Conservation (phyloP, 2,329 filamentous ascomycete genomes). For the Pseudocercospora musae region DNA sequence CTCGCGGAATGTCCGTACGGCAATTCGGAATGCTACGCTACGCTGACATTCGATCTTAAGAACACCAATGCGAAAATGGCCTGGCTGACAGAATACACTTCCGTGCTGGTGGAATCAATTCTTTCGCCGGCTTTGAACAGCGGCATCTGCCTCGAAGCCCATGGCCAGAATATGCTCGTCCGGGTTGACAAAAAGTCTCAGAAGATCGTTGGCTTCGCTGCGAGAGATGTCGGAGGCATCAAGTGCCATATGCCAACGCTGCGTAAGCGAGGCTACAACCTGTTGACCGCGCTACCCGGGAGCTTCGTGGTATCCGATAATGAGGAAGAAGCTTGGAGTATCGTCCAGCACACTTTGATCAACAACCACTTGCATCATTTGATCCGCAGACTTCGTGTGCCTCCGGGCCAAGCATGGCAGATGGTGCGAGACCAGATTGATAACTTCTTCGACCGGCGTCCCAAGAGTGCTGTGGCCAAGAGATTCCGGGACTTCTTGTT, state of each 20-base stretch:
- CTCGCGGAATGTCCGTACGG: neutral
- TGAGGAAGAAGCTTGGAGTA: constrained; percentile 10
- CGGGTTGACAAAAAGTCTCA: neutral
- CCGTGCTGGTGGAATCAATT: constrained; percentile 1
- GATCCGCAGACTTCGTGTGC: neutral
- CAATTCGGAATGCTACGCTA: neutral
- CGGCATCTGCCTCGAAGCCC: constrained; percentile 11
- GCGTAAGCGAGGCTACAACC: neutral
- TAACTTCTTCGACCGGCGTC: neutral
- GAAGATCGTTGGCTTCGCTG: constrained; percentile 3
- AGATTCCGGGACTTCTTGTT: neutral
- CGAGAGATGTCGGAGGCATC: constrained; percentile 8
- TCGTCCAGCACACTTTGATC: constrained; percentile 8
- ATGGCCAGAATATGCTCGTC: constrained; percentile 7
- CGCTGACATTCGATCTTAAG: neutral
- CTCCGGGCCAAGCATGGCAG: neutral
- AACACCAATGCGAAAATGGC: neutral
- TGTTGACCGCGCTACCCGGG: constrained; percentile 1
- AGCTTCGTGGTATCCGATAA: constrained; percentile 1
- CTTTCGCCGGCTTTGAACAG: constrained; percentile 1
- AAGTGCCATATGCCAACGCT: constrained; percentile 9
- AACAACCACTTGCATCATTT: constrained; percentile 7
- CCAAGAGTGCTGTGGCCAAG: neutral
- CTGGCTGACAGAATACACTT: constrained; percentile 3
- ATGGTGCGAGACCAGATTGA: neutral